Evolutionary conservation across 768 basidiomycete genomes (phyloP).

Genomic region (Hericium alpestre): DNA sequence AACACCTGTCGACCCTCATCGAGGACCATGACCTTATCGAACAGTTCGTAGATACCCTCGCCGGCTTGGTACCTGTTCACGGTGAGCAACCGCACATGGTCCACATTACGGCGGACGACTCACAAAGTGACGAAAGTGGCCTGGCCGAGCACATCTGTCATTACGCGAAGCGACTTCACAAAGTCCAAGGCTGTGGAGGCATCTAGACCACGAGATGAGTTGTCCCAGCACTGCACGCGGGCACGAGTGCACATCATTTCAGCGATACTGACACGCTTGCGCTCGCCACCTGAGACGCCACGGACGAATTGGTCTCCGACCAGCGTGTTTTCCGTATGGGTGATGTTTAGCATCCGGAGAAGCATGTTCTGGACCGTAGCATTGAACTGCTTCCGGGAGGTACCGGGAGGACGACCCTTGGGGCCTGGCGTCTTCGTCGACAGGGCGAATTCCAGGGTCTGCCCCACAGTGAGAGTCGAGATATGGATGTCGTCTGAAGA

Average conservation of each 20-base stretch:
- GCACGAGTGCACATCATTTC: slow-evolving; percentile 85
- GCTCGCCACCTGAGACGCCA: slow-evolving; percentile 75
- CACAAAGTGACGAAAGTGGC: slow-evolving; percentile 74
- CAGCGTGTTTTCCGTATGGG: slow-evolving; percentile 68
- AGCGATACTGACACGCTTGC: slow-evolving; percentile 75
- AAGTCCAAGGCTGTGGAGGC: slow-evolving; percentile 88
- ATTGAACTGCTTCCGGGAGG: slow-evolving; percentile 52
- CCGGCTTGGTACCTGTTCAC: slow-evolving; percentile 48
- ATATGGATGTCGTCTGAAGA: slow-evolving; percentile 70
- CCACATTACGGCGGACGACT: slow-evolving; percentile 15
- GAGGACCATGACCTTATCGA: slow-evolving; percentile 84
- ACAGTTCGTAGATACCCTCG: slow-evolving; percentile 67
- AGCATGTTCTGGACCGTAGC: slow-evolving; percentile 49
- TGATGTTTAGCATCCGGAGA: slow-evolving; percentile 75
- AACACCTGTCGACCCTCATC: slow-evolving; percentile 75
- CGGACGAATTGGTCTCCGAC: slow-evolving; percentile 85
- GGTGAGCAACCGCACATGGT: slow-evolving; percentile 19
- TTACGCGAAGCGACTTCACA: slow-evolving; percentile 64
- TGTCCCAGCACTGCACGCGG: slow-evolving; percentile 78
- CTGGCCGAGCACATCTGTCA: slow-evolving; percentile 74
- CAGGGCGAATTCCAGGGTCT: slow-evolving; percentile 64
- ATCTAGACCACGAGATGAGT: slow-evolving; percentile 72
- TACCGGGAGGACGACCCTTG: slow-evolving; percentile 56
- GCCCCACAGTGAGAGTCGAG: slow-evolving; percentile 70
- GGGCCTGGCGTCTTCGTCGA: slow-evolving; percentile 73